Conservation (phyloP, 163 green algal genomes). For the Chlamydomonas reinhardtii region DNA sequence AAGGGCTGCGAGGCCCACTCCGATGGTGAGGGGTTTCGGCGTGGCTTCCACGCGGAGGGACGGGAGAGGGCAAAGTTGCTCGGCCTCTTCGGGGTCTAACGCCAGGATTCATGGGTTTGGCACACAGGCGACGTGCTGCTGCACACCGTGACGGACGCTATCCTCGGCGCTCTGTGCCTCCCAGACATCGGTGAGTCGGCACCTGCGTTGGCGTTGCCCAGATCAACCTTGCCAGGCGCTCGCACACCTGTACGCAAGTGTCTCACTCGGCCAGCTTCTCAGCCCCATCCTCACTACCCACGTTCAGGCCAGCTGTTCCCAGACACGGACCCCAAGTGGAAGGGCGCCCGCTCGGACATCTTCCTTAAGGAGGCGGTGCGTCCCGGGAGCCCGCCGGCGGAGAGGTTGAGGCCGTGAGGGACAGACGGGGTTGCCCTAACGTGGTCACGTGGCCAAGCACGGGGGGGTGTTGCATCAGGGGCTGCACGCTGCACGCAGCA, state of each 20-base stretch:
- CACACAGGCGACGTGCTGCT: conserved; percentile 95
- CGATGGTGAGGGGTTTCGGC: conserved; percentile 75
- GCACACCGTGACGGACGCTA: conserved; percentile 97
- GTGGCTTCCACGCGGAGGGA: not conserved
- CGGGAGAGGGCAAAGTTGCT: too few relatives aligned
- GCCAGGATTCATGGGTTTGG: too few relatives aligned
- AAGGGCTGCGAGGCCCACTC: conserved; percentile 97
- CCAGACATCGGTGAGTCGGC: conserved; percentile 96
- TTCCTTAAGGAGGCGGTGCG: conserved; percentile 94
- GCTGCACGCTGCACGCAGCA: too few relatives aligned
- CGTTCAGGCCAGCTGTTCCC: conserved; percentile 95
- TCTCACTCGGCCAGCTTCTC: not conserved
- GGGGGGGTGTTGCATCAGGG: too few relatives aligned
- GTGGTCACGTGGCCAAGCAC: too few relatives aligned
- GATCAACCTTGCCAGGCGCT: too few relatives aligned
- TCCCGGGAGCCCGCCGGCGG: not conserved
- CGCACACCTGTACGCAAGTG: too few relatives aligned
- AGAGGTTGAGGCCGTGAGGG: too few relatives aligned
- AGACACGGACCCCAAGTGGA: conserved; percentile 99
- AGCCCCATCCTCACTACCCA: not conserved
- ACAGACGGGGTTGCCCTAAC: too few relatives aligned
- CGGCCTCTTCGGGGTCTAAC: too few relatives aligned
- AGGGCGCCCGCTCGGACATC: conserved; percentile 91
- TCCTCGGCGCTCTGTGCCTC: conserved; percentile 95
- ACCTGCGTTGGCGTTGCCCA: not conserved